Conservation (phyloP, 495 filamentous ascomycete species). For the Penicillium mononematosum region DNA sequence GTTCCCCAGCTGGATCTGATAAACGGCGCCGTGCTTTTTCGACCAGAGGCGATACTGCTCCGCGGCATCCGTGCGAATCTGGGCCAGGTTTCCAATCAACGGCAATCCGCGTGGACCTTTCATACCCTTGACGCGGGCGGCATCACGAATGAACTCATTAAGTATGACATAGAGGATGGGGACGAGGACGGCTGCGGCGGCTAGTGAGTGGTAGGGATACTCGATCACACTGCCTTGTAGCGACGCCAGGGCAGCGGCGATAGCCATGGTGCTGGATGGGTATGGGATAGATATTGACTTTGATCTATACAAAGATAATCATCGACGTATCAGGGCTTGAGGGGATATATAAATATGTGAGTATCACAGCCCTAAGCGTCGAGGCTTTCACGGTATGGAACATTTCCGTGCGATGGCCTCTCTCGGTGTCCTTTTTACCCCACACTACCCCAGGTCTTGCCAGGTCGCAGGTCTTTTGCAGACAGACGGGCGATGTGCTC, state of each 20-base stretch:
- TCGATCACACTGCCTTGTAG: slow-evolving; percentile 25
- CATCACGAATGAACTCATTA: slow-evolving; percentile 53
- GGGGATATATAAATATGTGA: not conserved
- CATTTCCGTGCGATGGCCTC: slow-evolving; percentile 17
- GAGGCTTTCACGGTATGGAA: slow-evolving; percentile 12
- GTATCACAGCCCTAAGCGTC: not conserved
- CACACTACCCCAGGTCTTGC: slow-evolving; percentile 13
- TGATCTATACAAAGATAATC: not conserved
- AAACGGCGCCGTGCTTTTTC: slow-evolving; percentile 57
- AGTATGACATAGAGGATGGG: slow-evolving; percentile 47
- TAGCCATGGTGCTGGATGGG: slow-evolving; percentile 30
- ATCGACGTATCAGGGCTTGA: not conserved
- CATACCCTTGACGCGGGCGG: slow-evolving; percentile 51
- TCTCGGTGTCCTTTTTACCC: slow-evolving; percentile 11
- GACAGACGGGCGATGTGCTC: not conserved
- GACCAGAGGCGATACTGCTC: slow-evolving; percentile 61
- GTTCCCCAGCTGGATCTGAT: slow-evolving; percentile 65
- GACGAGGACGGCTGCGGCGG: slow-evolving; percentile 25
- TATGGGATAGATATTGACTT: not conserved
- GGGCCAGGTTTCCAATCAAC: slow-evolving; percentile 61
- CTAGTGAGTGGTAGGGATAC: slow-evolving; percentile 32
- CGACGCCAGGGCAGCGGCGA: slow-evolving; percentile 25
- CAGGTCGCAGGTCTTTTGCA: not conserved
- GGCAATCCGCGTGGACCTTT: slow-evolving; percentile 56
- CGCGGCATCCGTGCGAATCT: slow-evolving; percentile 59